Conservation (phyloP, 2,329 filamentous ascomycete genomes). For the Microdochium trichocladiopsis region DNA sequence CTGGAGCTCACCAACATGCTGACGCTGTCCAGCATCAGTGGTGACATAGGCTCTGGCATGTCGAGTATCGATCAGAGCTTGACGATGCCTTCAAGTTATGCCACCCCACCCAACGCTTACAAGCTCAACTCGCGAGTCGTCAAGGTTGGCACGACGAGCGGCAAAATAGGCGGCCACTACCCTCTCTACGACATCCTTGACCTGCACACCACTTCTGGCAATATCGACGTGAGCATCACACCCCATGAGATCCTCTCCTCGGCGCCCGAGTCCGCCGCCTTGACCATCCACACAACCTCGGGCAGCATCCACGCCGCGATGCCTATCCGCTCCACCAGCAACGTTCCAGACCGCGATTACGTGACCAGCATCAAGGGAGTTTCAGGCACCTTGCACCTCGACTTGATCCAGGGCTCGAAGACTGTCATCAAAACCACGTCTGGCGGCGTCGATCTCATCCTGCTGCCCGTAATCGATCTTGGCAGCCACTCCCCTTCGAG, state of each 20-base stretch:
- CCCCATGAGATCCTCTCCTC: constrained; percentile 29
- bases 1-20: constrained; percentile 25
- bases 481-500: constrained; percentile 6
- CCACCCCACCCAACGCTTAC: constrained; percentile 26
- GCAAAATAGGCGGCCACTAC: constrained; percentile 38
- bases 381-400: constrained; percentile 34
- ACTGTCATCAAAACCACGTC: constrained; percentile 30
- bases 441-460: constrained; percentile 28
- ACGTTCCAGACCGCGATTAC: constrained; percentile 39
- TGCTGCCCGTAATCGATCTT: constrained; percentile 35
- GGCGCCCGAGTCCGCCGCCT: constrained; percentile 27
- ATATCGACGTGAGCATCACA: constrained; percentile 29
- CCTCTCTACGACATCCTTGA: constrained; percentile 41
- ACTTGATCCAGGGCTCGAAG: constrained; percentile 29
- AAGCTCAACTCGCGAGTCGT: constrained; percentile 33
- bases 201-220: constrained; percentile 36
- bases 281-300: constrained; percentile 34
- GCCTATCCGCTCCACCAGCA: constrained; percentile 21
- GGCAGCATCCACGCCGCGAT: constrained; percentile 34
- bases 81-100: constrained; percentile 10
- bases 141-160: constrained; percentile 32
- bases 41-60: constrained; percentile 27
- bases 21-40: constrained; percentile 26
- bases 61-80: constrained; percentile 9
- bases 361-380: constrained; percentile 32